Percentiles rank a stretch among this genome's conserved stretches.
Conservation (phyloP, 768 basidiomycete genomes). For the Podaxis pistillaris region DNA sequence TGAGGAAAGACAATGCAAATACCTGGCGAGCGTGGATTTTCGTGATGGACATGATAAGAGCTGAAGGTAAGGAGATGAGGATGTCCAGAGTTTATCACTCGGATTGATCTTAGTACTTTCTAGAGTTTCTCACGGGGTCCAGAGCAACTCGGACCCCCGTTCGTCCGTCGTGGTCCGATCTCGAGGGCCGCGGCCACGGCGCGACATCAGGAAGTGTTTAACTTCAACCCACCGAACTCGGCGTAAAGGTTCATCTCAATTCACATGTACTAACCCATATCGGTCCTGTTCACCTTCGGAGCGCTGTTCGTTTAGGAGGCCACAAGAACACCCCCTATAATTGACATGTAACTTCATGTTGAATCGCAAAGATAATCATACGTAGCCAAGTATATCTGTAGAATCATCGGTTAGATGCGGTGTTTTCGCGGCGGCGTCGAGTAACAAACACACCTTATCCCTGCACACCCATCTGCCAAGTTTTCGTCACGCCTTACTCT, state of each 20-base stretch:
- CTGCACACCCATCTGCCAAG: neutral
- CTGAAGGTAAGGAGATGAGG: conserved; percentile 27
- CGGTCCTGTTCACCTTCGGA: neutral
- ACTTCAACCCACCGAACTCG: neutral
- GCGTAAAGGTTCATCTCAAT: neutral
- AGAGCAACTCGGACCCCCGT: conserved; percentile 6
- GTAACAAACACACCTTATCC: conserved; percentile 5
- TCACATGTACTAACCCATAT: neutral
- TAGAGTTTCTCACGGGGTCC: conserved; percentile 37
- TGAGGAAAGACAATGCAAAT: conserved; percentile 19
- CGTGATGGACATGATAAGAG: conserved; percentile 79
- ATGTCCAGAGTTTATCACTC: conserved; percentile 31
- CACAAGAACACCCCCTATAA: neutral
- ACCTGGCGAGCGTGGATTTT: conserved; percentile 95
- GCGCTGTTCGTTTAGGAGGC: neutral
- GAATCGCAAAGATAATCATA: conserved; percentile 1
- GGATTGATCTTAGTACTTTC: conserved; percentile 34
- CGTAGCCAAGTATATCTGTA: neutral
- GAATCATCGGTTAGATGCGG: conserved; percentile 9
- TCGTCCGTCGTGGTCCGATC: conserved; percentile 4
- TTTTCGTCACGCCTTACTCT: conserved; percentile 19
- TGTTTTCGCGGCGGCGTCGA: conserved; percentile 9
- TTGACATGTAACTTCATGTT: neutral
- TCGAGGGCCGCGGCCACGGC: neutral
- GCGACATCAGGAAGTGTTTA: neutral